phyloP scores from a whole-genome alignment of 805 yeast genomes.

The Cyberlindnera mycetangii region DNA sequence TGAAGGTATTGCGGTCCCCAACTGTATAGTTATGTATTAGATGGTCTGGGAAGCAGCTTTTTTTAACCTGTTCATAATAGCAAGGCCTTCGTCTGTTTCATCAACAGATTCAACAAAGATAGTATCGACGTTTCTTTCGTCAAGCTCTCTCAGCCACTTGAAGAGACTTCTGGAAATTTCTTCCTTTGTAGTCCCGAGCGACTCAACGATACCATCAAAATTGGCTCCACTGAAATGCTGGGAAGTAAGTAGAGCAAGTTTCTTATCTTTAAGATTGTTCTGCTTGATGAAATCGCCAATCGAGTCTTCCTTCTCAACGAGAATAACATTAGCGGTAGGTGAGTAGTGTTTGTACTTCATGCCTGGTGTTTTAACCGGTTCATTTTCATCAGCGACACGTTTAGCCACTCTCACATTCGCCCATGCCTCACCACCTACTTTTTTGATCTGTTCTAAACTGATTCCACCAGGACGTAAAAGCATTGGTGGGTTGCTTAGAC shows the following conservation, averaged over 20 bases:
- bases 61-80: slow-evolving; percentile 86
- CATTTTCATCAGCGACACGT: slow-evolving; percentile 59
- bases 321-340: slow-evolving; percentile 78
- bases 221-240: slow-evolving; percentile 22
- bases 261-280: slow-evolving; percentile 26
- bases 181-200: slow-evolving; percentile 41
- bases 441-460: slow-evolving; percentile 67
- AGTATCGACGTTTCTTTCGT: slow-evolving; percentile 56
- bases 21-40: too few relatives aligned
- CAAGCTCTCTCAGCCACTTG: slow-evolving; percentile 69
- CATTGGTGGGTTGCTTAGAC: slow-evolving; percentile 80
- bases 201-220: slow-evolving; percentile 27
- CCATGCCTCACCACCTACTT: slow-evolving; percentile 72
- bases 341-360: slow-evolving; percentile 97
- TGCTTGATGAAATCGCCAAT: slow-evolving; percentile 30
- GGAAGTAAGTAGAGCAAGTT: slow-evolving; percentile 52
- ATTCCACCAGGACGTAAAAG: slow-evolving; percentile 93
- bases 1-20: too few relatives aligned
- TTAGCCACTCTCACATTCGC: slow-evolving; percentile 57
- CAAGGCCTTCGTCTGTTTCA: slow-evolving; percentile 79
- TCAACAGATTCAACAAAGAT: slow-evolving; percentile 84
- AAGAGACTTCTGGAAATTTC: slow-evolving; percentile 79
- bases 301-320: slow-evolving; percentile 45
- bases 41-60: slow-evolving; percentile 72
- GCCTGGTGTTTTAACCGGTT: slow-evolving; percentile 88